phyloP scores from a whole-genome alignment of 345 rosid species.

The Streptanthus diversifolius region DNA sequence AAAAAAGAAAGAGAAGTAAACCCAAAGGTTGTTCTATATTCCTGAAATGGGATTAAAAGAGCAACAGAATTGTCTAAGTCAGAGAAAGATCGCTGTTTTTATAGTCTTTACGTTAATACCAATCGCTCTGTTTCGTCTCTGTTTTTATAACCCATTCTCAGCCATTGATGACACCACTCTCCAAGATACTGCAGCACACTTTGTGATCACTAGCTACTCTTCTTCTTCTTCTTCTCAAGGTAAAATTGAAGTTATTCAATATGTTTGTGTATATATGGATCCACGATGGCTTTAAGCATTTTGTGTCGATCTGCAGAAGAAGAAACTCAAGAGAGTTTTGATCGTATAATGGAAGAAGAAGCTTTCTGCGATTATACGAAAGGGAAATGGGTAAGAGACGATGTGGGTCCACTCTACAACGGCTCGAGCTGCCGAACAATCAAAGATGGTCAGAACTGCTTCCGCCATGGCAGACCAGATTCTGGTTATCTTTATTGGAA shows the following conservation, averaged over 20 bases:
- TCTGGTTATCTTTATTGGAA: constrained; percentile 78
- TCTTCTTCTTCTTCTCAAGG: constrained; percentile 32
- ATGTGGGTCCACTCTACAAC: constrained; percentile 69
- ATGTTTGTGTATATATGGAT: background rate
- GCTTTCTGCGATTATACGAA: constrained; percentile 61
- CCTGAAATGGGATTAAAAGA: constrained; percentile 34
- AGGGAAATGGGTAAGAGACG: constrained; percentile 76
- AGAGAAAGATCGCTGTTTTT: constrained; percentile 23
- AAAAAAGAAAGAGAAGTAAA: too few relatives aligned
- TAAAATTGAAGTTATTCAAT: background rate
- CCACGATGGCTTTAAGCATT: background rate
- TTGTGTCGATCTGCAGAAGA: constrained; percentile 38
- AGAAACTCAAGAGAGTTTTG: constrained; percentile 30
- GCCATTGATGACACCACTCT: constrained; percentile 26
- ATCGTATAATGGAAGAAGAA: constrained; percentile 15
- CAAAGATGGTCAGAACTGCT: constrained; percentile 82
- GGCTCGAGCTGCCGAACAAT: constrained; percentile 76
- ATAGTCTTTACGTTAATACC: constrained; percentile 21
- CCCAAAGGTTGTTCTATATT: background rate
- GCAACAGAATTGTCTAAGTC: constrained; percentile 1
- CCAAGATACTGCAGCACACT: constrained; percentile 17
- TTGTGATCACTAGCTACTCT: constrained; percentile 16
- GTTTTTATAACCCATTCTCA: constrained; percentile 21
- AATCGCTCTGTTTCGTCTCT: constrained; percentile 32
- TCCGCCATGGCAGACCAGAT: constrained; percentile 81